phyloP scores from a whole-genome alignment of 176 grass and related monocot species.

The Ensete ventricosum region DNA sequence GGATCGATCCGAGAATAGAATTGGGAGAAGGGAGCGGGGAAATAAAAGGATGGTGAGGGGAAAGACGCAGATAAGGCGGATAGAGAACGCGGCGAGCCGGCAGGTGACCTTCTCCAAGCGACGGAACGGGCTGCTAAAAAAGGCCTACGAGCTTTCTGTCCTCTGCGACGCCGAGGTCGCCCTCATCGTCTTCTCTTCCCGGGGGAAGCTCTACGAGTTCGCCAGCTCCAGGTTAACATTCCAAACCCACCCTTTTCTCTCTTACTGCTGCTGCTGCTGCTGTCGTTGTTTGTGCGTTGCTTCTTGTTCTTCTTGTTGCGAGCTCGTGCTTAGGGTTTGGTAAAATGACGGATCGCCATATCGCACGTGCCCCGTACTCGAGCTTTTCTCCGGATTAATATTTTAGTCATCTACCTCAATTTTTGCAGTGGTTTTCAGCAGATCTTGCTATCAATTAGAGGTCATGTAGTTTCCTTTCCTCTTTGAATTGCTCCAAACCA shows the following conservation, averaged over 20 bases:
- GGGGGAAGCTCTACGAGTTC: constrained; percentile 21
- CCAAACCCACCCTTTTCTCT: background rate
- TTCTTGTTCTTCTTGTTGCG: background rate
- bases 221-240: background rate
- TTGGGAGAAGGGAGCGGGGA: background rate
- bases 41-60: constrained; percentile 24
- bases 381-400: background rate
- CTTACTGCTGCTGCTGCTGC: background rate
- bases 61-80: constrained; percentile 69
- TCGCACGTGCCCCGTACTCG: background rate
- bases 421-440: background rate
- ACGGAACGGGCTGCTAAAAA: constrained; percentile 62
- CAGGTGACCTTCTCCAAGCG: constrained; percentile 91
- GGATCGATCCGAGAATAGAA: background rate
- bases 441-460: background rate
- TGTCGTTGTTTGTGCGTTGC: background rate
- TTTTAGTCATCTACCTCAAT: background rate
- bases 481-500: background rate
- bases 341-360: background rate
- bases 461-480: background rate
- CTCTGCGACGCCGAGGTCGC: constrained; percentile 85
- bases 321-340: background rate
- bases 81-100: constrained; percentile 66
- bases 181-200: constrained; percentile 63
- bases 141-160: constrained; percentile 74